Evolutionary conservation across 2,329 filamentous ascomycete genomes (phyloP).

Genomic region (Clarireedia paspali): DNA sequence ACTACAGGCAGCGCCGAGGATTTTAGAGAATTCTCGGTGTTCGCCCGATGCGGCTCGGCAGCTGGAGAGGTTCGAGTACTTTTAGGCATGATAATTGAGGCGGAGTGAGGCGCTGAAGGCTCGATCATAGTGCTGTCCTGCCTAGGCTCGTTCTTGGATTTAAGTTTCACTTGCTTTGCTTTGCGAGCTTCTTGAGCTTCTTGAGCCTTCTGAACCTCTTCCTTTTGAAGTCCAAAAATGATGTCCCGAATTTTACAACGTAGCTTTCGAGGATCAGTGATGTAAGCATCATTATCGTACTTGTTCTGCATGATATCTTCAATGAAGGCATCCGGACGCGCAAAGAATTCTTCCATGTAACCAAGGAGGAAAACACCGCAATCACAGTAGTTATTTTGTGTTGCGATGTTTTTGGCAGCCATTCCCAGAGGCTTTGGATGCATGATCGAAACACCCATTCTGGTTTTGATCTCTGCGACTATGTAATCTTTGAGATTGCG

Average conservation of each 20-base stretch:
- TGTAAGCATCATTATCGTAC: slow-evolving; percentile 46
- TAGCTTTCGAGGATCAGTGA: slow-evolving; percentile 46
- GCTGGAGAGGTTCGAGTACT: not conserved
- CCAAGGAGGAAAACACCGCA: slow-evolving; percentile 83
- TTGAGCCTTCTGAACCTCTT: slow-evolving; percentile 35
- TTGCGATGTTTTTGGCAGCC: slow-evolving; percentile 66
- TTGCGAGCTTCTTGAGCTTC: not conserved
- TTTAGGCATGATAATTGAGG: slow-evolving; percentile 2
- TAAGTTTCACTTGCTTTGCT: not conserved
- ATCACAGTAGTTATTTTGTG: slow-evolving; percentile 78
- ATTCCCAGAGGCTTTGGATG: slow-evolving; percentile 39
- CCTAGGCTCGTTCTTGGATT: not conserved
- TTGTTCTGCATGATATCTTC: slow-evolving; percentile 53
- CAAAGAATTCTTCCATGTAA: slow-evolving; percentile 76
- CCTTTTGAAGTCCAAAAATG: slow-evolving; percentile 53
- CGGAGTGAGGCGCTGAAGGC: not conserved
- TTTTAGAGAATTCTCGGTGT: not conserved
- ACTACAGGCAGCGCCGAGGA: not conserved
- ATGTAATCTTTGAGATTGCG: slow-evolving; percentile 70
- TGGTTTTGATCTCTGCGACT: slow-evolving; percentile 58
- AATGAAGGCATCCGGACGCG: slow-evolving; percentile 64
- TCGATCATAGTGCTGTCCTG: not conserved
- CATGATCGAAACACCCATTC: slow-evolving; percentile 37
- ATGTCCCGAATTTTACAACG: slow-evolving; percentile 58
- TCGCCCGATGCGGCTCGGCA: no score